Percentiles rank a stretch among this genome's conserved stretches.
phyloP scores from a whole-genome alignment of 495 filamentous ascomycete species.

The Tricharina praecox region DNA sequence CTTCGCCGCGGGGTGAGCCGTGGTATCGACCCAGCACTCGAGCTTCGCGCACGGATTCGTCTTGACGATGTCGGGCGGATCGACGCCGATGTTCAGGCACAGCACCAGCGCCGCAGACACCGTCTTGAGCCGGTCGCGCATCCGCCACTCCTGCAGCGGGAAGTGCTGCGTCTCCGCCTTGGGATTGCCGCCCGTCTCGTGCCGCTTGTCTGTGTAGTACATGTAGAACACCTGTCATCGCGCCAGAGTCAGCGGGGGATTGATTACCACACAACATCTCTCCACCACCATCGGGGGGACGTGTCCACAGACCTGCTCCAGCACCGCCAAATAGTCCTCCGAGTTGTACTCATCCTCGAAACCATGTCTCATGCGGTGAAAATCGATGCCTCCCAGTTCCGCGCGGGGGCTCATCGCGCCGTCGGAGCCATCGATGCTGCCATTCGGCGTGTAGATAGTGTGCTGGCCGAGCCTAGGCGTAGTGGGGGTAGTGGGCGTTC shows the following conservation, averaged over 20 bases:
- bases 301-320: slow-evolving; percentile 30
- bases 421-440: background rate
- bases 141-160: slow-evolving; percentile 81
- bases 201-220: slow-evolving; percentile 96
- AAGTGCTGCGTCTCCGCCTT: slow-evolving; percentile 42
- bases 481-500: slow-evolving; percentile 13
- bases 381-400: slow-evolving; percentile 20
- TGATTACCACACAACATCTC: too few relatives aligned
- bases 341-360: slow-evolving; percentile 55
- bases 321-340: slow-evolving; percentile 33
- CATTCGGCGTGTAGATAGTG: slow-evolving; percentile 4
- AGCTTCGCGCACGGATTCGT: slow-evolving; percentile 82
- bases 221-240: slow-evolving; percentile 93
- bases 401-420: slow-evolving; percentile 4
- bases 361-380: slow-evolving; percentile 38
- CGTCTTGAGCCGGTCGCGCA: slow-evolving; percentile 90
- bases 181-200: slow-evolving; percentile 89
- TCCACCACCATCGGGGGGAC: too few relatives aligned
- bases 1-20: slow-evolving; percentile 58
- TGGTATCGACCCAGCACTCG: slow-evolving; percentile 94
- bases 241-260: too few relatives aligned
- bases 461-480: slow-evolving; percentile 18
- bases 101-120: slow-evolving; percentile 86
- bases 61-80: slow-evolving; percentile 71
- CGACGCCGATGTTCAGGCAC: slow-evolving; percentile 93